Base-by-base conservation (phyloP, 2,329 filamentous ascomycete genomes). In the Alternaria atra region DNA sequence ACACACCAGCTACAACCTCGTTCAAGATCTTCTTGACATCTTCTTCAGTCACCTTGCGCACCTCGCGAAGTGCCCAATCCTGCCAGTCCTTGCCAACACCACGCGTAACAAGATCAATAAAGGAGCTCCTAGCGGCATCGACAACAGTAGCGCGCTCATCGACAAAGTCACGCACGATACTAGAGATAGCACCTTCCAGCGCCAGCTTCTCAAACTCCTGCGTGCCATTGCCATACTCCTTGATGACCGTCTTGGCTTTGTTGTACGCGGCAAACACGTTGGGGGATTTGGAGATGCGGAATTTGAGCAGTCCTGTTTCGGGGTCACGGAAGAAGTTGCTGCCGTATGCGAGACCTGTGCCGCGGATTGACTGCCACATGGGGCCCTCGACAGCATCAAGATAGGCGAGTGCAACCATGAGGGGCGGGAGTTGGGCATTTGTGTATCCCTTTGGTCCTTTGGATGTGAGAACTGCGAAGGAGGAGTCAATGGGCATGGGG, bases 311-410 rank as follows among this genome's bases (percentile, higher is more conserved):
- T 3, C 94, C 95, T 1, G 88, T 89, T 72, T 95, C 92, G 29
- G 92, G 82, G 73, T 92, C 91, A 46, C 91, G 89, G 44, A 85
- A 85, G 74, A 98, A 97, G 70, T 86, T 88, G 1, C 91, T 90
- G 54, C 94, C 94, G 74, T 99, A 99, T 0, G 95, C 95, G 53
- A 98, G 89, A 44, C 95, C 95, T 43, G 92, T 95, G 57, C 95
- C 95, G 47, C 95, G 92, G 50, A 98, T 91, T 0, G 93, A 92
- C 65, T 91, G 91, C 94, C 95, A 98, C 32, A 99, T 87, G 0
- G 95, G 95, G 0, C 95, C 95, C 79, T 99, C 95, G 17, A 96
- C 91, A 1, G 93, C 90, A 74, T 97, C 94, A 62, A 99, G 90
- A 75, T 97, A 98, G 20, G 93, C 89, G 51, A 93, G 88, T 1